Evolutionary conservation across 257 asterid genomes (phyloP), one percentile per base, ranked within the genome.

Genomic region (Verbena officinalis): DNA sequence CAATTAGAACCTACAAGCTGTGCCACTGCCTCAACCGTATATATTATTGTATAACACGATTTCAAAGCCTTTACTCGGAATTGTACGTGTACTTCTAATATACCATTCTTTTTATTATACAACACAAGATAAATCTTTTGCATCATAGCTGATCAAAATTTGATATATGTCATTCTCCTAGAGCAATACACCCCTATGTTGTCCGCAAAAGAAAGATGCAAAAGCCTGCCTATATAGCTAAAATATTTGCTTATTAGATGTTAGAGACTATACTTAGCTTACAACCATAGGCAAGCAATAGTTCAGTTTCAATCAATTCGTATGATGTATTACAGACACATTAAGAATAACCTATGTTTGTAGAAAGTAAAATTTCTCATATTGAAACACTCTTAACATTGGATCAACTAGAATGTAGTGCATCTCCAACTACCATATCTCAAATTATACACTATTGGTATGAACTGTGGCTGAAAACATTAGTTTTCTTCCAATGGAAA

Each of bases 381-480:
- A 23, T 40, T 48, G 39, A 38, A n/a, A 57, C 19, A 34, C 49
- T 27, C 49, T n/a, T 42, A 19, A 17, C 48, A 36, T 36, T 27
- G 49, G 49, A 38, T 40, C 17, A 45, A 43, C 24, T 22, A 15
- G 40, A n/a, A 55, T 36, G 17, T 13, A 15, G 58, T 12, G 46
- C 36, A 38, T 45, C 50, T 23, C 23, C 19, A 56, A 16, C 61
- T 16, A 17, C 22, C 48, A 69, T 23, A 48, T 38, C 49, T 49
- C 36, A 9, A 65, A 64, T 22, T 10, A 34, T 4, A 43, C 33
- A 14, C 45, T 16, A 31, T n/a, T 27, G 53, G 13, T 15, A 40
- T 33, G 42, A 42, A 40, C 15, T 31, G 20, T 23, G 36, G 40
- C 70, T 12, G 63, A 56, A 56, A 52, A 48, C 9, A 39, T 10